Evolutionary conservation across 2,329 filamentous ascomycete genomes (phyloP).

Genomic region (Fusarium devonianum): DNA sequence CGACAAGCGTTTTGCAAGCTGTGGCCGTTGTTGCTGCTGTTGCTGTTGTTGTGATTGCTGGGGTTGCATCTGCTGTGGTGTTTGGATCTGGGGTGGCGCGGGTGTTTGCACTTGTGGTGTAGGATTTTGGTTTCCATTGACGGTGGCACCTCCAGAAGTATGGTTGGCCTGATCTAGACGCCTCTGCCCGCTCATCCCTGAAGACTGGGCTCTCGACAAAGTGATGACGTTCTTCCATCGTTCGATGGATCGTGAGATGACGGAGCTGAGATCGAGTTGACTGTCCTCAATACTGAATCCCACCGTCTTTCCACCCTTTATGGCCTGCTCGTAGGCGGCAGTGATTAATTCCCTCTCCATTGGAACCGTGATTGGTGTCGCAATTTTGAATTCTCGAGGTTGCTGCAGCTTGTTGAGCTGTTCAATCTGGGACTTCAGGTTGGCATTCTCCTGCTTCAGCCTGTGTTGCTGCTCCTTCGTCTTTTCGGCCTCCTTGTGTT

Average conservation of each 20-base stretch:
- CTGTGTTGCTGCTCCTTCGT: slow-evolving; percentile 59
- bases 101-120: slow-evolving; percentile 33
- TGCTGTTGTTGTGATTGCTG: slow-evolving; percentile 8
- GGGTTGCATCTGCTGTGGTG: slow-evolving; percentile 13
- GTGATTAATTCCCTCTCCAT: slow-evolving; percentile 58
- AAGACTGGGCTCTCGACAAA: slow-evolving; percentile 53
- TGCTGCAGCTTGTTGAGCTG: slow-evolving; percentile 66
- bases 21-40: slow-evolving; percentile 22
- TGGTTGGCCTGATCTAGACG: slow-evolving; percentile 51
- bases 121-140: slow-evolving; percentile 30
- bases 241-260: slow-evolving; percentile 63
- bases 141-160: slow-evolving; percentile 29
- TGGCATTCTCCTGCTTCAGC: slow-evolving; percentile 63
- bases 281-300: slow-evolving; percentile 60
- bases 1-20: slow-evolving; percentile 42
- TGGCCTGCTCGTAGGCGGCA: slow-evolving; percentile 55
- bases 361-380: slow-evolving; percentile 60
- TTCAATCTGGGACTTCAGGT: slow-evolving; percentile 65
- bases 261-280: slow-evolving; percentile 58
- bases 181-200: slow-evolving; percentile 59
- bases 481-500: slow-evolving; percentile 62
- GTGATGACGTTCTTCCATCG: slow-evolving; percentile 68
- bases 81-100: slow-evolving; percentile 27
- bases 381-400: slow-evolving; percentile 64
- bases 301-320: slow-evolving; percentile 50